Conservation (phyloP, 1,284 basidiomycete genomes). For the Heterobasidion occidentale region DNA sequence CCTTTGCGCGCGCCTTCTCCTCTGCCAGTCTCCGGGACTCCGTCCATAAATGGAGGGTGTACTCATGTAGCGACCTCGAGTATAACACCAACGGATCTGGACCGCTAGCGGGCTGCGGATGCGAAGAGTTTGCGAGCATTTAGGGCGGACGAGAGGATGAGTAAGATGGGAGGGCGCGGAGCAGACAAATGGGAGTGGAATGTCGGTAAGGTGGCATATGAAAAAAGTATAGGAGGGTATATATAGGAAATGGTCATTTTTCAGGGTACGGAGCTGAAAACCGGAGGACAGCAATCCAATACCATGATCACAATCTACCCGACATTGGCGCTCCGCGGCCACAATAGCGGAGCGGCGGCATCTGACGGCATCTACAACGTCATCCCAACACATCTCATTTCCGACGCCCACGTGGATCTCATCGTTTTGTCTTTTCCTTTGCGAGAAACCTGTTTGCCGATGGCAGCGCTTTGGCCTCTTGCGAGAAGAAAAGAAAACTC, state of each 20-base stretch:
- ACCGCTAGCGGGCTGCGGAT: neutral
- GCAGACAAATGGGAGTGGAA: neutral
- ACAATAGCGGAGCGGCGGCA: neutral
- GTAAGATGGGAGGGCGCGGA: neutral
- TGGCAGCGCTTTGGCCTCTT: neutral
- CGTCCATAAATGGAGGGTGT: conserved; percentile 60
- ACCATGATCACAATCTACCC: neutral
- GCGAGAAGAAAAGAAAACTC: neutral
- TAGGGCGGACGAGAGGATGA: neutral
- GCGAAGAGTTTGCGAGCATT: neutral
- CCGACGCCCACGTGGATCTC: neutral
- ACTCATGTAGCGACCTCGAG: conserved; percentile 56
- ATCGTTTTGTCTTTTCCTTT: neutral
- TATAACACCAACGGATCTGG: conserved; percentile 37
- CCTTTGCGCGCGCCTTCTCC: conserved; percentile 21
- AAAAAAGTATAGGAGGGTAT: neutral
- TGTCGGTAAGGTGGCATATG: neutral
- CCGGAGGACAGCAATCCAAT: neutral
- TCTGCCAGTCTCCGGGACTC: conserved; percentile 55
- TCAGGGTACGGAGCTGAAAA: neutral
- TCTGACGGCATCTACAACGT: neutral
- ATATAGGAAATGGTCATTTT: neutral
- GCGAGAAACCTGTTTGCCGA: neutral
- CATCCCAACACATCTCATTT: neutral
- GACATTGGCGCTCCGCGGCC: neutral